Conservation (phyloP, 2,329 filamentous ascomycete genomes). For the Claviceps maximensis region DNA sequence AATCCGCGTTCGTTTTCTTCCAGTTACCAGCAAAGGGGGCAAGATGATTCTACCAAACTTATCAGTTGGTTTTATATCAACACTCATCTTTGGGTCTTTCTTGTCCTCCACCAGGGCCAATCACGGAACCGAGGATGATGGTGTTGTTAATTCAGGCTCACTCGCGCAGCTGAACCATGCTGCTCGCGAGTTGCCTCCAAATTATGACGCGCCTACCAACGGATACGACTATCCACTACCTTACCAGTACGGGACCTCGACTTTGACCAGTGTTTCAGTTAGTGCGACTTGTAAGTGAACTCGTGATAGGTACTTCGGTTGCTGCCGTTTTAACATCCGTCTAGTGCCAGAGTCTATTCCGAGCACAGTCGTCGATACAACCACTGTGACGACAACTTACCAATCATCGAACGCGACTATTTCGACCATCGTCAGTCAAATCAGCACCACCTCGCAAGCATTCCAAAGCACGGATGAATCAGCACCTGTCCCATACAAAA, state of each 20-base stretch:
- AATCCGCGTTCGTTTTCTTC: neutral
- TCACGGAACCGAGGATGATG: neutral
- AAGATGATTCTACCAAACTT: conserved; percentile 2
- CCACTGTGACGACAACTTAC: neutral
- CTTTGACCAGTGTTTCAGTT: neutral
- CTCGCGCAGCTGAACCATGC: neutral
- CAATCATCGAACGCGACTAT: neutral
- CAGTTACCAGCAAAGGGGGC: neutral
- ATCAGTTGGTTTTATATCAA: neutral
- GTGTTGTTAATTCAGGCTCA: neutral
- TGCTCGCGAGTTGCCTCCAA: conserved; percentile 4
- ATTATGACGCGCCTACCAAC: conserved; percentile 10
- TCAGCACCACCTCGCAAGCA: neutral
- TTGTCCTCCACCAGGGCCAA: conserved; percentile 6
- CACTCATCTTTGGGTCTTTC: neutral
- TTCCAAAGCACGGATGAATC: neutral
- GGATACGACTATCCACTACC: conserved; percentile 10
- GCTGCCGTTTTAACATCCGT: neutral
- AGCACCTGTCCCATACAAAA: neutral
- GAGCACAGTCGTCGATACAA: neutral
- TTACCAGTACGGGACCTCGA: conserved; percentile 9
- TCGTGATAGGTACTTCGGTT: neutral
- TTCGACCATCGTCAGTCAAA: neutral
- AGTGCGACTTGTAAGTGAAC: conserved; percentile 6
- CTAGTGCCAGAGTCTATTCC: neutral